Evolutionary conservation across 2,329 filamentous ascomycete genomes (phyloP).

Genomic region (Cryphonectria nitschkei): DNA sequence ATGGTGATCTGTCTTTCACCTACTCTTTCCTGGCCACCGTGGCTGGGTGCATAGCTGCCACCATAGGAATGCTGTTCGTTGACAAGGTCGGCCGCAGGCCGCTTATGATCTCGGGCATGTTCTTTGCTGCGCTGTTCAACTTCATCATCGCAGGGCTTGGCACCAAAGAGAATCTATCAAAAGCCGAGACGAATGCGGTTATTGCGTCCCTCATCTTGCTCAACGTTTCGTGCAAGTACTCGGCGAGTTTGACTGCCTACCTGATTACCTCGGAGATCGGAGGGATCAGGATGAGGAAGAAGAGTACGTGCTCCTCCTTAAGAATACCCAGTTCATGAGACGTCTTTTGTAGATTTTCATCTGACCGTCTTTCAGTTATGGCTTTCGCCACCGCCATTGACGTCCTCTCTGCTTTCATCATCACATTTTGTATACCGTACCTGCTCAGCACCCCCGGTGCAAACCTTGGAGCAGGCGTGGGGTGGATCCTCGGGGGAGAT

Average conservation of each 20-base stretch:
- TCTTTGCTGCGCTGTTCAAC: slow-evolving; percentile 16
- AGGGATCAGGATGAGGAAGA: slow-evolving; percentile 25
- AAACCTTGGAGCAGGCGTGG: slow-evolving; percentile 8
- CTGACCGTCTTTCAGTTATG: background rate
- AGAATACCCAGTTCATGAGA: background rate
- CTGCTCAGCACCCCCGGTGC: slow-evolving; percentile 16
- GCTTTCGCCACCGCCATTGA: slow-evolving; percentile 22
- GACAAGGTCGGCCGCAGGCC: slow-evolving; percentile 22
- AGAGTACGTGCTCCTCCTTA: slow-evolving; percentile 11
- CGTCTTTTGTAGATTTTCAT: background rate
- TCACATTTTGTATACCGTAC: slow-evolving; percentile 26
- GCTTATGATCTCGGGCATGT: slow-evolving; percentile 20
- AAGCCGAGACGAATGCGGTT: slow-evolving; percentile 13
- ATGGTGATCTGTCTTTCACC: slow-evolving; percentile 17
- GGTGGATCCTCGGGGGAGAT: slow-evolving; percentile 23
- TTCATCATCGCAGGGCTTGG: slow-evolving; percentile 21
- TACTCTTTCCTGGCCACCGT: slow-evolving; percentile 15
- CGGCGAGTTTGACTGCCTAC: slow-evolving; percentile 17
- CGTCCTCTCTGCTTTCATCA: slow-evolving; percentile 23
- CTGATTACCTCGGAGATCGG: slow-evolving; percentile 22
- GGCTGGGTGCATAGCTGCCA: slow-evolving; percentile 7
- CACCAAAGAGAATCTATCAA: slow-evolving; percentile 5
- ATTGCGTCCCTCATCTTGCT: slow-evolving; percentile 21
- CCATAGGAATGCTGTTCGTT: slow-evolving; percentile 11
- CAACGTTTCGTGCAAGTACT: slow-evolving; percentile 15